A percentile compares a stretch with the other conserved stretches of the same genome.
These are phyloP conservation scores for Capsicum baccatum DNA, from an alignment of 257 asterid species.

Conservation along the genomic window DNA sequence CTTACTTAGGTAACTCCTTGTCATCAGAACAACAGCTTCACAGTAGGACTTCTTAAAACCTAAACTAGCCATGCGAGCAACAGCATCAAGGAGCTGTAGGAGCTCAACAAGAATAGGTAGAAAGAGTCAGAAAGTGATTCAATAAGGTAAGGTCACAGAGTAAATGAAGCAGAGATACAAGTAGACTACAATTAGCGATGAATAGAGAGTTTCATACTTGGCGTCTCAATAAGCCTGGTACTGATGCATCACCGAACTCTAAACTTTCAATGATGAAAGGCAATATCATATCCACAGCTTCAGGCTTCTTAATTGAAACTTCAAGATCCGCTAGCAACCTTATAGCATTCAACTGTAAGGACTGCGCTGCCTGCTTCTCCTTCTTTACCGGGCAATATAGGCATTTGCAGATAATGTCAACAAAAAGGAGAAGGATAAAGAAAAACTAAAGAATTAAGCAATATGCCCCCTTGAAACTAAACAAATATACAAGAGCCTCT, in stretches of 20 bases:
- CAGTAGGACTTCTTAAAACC: constrained; percentile 95
- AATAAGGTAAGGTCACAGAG: neutral
- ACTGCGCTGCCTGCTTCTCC: constrained; percentile 73
- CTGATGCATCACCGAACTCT: constrained; percentile 96
- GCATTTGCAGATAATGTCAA: constrained; percentile 32
- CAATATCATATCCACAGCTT: constrained; percentile 90
- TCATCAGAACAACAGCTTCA: constrained; percentile 91
- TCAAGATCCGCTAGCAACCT: constrained; percentile 81
- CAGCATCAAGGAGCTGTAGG: constrained; percentile 99
- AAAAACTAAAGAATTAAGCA: no score
- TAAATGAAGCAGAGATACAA: neutral
- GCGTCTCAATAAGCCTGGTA: constrained; percentile 83
- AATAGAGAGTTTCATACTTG: constrained; percentile 58
- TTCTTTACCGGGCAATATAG: constrained; percentile 62
- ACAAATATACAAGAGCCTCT: no score
- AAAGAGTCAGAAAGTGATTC: constrained; percentile 32
- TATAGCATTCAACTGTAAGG: constrained; percentile 80
- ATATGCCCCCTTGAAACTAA: no score
- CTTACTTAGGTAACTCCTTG: constrained; percentile 86
- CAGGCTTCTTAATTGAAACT: constrained; percentile 72
- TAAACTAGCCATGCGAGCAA: constrained; percentile 97
- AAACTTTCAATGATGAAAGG: constrained; percentile 89
- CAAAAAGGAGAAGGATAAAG: neutral
- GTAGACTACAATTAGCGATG: constrained; percentile 5
- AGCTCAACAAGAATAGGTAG: constrained; percentile 59